Base-by-base conservation (phyloP, 1,139 yeast species). In the Blastobotrys illinoisensis region DNA sequence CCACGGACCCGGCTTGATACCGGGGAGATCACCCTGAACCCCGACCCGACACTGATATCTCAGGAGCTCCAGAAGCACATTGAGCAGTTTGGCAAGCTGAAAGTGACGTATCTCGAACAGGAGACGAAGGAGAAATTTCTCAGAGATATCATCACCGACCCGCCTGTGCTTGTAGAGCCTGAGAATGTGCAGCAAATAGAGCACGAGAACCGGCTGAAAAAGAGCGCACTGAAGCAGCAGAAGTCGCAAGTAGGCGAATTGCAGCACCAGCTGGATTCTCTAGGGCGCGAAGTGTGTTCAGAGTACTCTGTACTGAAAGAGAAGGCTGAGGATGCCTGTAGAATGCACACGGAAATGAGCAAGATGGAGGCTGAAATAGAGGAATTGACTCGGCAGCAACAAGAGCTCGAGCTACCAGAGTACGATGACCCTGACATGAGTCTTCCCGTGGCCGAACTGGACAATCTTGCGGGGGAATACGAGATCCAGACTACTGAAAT, bases 111-210 rank as follows among this genome's bases (percentile, higher is more conserved):
- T 64, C 67, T 83, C 50, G 90, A 85, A 63, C 86, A 83, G 62
- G 89, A 83, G 62, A 78, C 88, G 1, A 76, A 86, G 60, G 86
- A 83, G 58, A 77, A 80, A 68, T 84, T 84, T 64, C 69, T 84
- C 36, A 49, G 52, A 11, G 63, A 70, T 9, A 63, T 77, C 5
- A 64, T 75, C 5, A 68, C 70, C 9, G 76, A 74, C 32, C 71
- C 70, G 46, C 69, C 71, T 5, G 58, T 64, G 43, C 59, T 64
- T 24, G 65, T 68, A 2, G 71, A 69, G 26, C 71, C 69, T 44
- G 57, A 67, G 32, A 70, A 73, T 46, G 62, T 70, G 20, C 62
- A 64, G 16, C 64, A 60, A 7, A 64, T 71, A 9, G 67, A 65
- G 21, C 62, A 63, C 2, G 64, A 66, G 23, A 70, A 71, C 28